phyloP scores from a whole-genome alignment of 1,284 basidiomycete species.

The Moesziomyces sp. region DNA sequence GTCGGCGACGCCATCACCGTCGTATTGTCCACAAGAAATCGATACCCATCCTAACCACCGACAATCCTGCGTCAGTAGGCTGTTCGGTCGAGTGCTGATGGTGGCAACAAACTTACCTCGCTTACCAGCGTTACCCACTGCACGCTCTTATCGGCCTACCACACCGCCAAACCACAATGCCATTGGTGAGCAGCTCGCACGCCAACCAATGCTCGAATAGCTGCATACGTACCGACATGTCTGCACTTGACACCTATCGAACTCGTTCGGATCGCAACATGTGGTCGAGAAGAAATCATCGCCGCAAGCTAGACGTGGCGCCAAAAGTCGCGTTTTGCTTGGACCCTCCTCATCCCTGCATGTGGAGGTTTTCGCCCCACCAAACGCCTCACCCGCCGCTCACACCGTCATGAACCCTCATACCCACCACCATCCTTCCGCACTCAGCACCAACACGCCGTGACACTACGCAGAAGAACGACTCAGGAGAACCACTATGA shows the following conservation, averaged over 20 bases:
- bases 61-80: not conserved
- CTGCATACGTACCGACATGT: constrained; percentile 5
- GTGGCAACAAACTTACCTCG: constrained; percentile 37
- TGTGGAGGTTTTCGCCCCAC: not conserved
- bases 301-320: not conserved
- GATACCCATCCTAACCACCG: constrained; percentile 54
- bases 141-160: constrained; percentile 6
- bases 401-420: too few species aligned
- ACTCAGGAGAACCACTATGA: too few species aligned
- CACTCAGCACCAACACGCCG: too few species aligned
- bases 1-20: constrained; percentile 49
- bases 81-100: too few species aligned
- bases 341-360: not conserved
- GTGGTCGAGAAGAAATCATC: constrained; percentile 1
- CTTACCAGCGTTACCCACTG: constrained; percentile 62
- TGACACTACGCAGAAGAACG: too few species aligned
- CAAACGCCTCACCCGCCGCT: too few species aligned
- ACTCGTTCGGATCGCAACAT: not conserved
- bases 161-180: not conserved
- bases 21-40: constrained; percentile 53
- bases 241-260: not conserved
- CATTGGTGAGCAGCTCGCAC: too few species aligned
- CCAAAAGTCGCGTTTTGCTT: not conserved
- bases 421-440: too few species aligned
- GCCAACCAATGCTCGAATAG: too few species aligned